phyloP scores from a whole-genome alignment of 192 early-diverging fungal genomes.

The Phycomyces nitens region DNA sequence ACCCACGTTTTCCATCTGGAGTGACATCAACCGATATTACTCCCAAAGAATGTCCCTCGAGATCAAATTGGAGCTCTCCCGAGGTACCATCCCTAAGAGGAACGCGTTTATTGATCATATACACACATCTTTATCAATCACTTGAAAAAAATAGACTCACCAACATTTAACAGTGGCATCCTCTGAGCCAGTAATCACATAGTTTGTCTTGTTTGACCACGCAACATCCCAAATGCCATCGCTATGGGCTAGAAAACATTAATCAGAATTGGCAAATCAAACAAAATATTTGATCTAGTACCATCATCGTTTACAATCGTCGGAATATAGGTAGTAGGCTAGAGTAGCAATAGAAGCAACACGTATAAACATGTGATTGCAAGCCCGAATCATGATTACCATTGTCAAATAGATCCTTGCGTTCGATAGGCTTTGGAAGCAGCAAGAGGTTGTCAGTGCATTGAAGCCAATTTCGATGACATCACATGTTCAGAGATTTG shows the following conservation, averaged over 20 bases:
- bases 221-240: conserved; percentile 81
- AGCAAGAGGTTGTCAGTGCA: neutral
- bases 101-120: neutral
- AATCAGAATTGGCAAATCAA: neutral
- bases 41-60: conserved; percentile 76
- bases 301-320: conserved; percentile 44
- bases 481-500: no score
- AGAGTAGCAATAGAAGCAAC: conserved; percentile 1
- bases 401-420: neutral
- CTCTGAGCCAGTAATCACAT: conserved; percentile 72
- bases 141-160: conserved; percentile 35
- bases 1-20: conserved; percentile 50
- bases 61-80: conserved; percentile 45
- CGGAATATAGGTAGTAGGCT: conserved; percentile 54
- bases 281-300: conserved; percentile 8
- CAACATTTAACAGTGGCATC: conserved; percentile 81
- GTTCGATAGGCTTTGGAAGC: neutral
- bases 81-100: conserved; percentile 59
- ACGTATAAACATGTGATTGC: neutral
- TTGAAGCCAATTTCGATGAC: no score
- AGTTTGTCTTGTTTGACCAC: conserved; percentile 66
- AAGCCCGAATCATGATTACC: neutral
- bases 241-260: conserved; percentile 58
- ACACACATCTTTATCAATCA: neutral
- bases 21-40: conserved; percentile 71